Base-by-base conservation (phyloP, 1,284 basidiomycete species). In the Ganoderma resinaceum region DNA sequence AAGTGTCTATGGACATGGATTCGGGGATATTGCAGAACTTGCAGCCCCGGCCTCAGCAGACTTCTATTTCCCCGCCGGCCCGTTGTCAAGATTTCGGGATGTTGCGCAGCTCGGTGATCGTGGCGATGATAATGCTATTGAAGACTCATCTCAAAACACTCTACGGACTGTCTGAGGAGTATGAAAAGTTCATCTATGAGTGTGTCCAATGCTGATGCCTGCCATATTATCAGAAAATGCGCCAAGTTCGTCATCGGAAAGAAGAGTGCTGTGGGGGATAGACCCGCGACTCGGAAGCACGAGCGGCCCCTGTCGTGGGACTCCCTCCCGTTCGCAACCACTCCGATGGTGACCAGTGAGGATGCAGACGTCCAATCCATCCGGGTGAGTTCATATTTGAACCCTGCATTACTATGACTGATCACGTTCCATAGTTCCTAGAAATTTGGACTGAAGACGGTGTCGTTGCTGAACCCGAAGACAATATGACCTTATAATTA, bases 81-180 rank as follows among this genome's bases (percentile, higher is more conserved):
- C 77, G 61, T 14, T 75, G 80, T 57, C 78, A 83, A 55, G 82
- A 76, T 70, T 79, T 85, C 38, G 81, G 85, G 8, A 73, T 87
- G 23, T 83, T 90, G 80, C 83, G 89, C 72, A 88, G 85, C 31
- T 94, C 93, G 23, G 85, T 96, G 29, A 85, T 95, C 49, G 85
- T 96, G 29, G 89, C 89, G 23, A 88, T 97, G 75, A 89, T 94
- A 59, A 90, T 98, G 84, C 80, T 96, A 43, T 84, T 97, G 49
- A 96, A 96, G 76, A 87, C 91, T 18, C 88, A 97, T 78, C 83
- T 98, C 64, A 95, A 98, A 77, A 79, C 80, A 0, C 74, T 94
- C 31, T 98, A 97, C 78, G 88, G 90, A 2, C 79, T 98, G 55
- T 92, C 94, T 1, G 95, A 97, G 83, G 95, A 95, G 94, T 97